Evolutionary conservation across 495 filamentous ascomycete genomes (phyloP), one percentile per base, ranked within the genome.

Genomic region (Aspergillus baeticus): DNA sequence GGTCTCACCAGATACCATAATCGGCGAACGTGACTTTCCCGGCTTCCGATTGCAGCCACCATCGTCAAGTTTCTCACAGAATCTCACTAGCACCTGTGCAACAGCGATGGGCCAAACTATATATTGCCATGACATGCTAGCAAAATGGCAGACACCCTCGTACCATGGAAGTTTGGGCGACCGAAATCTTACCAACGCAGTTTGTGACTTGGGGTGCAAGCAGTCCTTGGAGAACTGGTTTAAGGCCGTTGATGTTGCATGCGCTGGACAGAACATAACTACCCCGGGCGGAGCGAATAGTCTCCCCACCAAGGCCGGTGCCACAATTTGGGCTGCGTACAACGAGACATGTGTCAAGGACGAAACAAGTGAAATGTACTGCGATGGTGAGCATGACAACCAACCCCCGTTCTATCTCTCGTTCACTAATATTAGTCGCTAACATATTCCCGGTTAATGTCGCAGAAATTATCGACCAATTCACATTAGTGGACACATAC

Each of bases 271-370:
- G 2, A 7, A 6, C 8, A 15, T 55, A n/a, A n/a, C 10, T 6
- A 17, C 18, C 37, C 44, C 13, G 2, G 13, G n/a, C 39, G 18
- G 37, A 23, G 3, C n/a, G n/a, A n/a, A n/a, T n/a, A n/a, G n/a
- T n/a, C n/a, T n/a, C n/a, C n/a, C n/a, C n/a, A 5, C 21, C n/a
- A 18, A 11, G n/a, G 1, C 3, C 15, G 51, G 51, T 17, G 51
- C 38, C 2, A 5, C 44, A 8, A 45, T 54, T 8, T 54, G 22
- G 14, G 37, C 51, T 2, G 51, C 17, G 1, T 56, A 34, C 21
- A 56, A 56, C 20, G 41, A 56, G 43, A 48, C 53, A 2, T 56
- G 53, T 29, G 17, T 26, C 11, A 48, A 41, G n/a, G 53, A 56
- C 23, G 29, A 20, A 14, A 46, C 22, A 15, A 54, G 38, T 1